phyloP scores from a whole-genome alignment of 73 alveolate genomes.

The Uronychia binucleata region DNA sequence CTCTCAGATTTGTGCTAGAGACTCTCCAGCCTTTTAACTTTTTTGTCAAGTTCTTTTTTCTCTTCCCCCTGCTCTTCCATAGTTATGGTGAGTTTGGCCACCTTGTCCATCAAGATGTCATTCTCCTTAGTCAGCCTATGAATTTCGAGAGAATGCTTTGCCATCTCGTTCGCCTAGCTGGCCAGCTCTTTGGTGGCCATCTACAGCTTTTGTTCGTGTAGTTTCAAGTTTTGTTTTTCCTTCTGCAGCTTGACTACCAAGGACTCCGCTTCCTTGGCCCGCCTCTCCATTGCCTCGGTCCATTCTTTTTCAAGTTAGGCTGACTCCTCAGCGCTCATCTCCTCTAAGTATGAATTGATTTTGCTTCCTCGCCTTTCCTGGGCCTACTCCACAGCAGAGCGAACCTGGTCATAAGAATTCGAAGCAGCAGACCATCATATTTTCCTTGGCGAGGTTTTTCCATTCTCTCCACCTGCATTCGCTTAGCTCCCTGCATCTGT shows the following conservation, averaged over 20 bases:
- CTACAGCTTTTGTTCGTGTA: background rate
- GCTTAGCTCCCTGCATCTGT: no score
- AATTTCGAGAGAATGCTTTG: slow-evolving; percentile 23
- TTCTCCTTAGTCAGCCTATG: slow-evolving; percentile 16
- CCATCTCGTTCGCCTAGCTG: background rate
- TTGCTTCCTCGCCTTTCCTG: no score
- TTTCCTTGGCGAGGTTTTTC: no score
- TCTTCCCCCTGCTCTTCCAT: background rate
- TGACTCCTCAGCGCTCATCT: slow-evolving; percentile 14
- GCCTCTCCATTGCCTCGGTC: background rate
- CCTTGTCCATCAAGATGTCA: background rate
- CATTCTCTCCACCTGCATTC: no score
- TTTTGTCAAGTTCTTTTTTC: background rate
- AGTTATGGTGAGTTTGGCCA: background rate
- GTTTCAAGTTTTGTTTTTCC: slow-evolving; percentile 16
- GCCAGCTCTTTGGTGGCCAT: background rate
- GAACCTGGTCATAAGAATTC: no score
- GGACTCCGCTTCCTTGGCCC: background rate
- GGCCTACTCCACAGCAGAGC: no score
- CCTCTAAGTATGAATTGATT: background rate
- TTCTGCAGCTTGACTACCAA: background rate
- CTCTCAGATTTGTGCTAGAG: background rate
- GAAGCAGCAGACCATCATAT: no score
- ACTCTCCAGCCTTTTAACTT: background rate
- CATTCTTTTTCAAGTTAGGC: slow-evolving; percentile 7